Evolutionary conservation across 768 basidiomycete species (phyloP), one percentile per base, ranked within the genome.

Genomic region (Tulasnella sp.): DNA sequence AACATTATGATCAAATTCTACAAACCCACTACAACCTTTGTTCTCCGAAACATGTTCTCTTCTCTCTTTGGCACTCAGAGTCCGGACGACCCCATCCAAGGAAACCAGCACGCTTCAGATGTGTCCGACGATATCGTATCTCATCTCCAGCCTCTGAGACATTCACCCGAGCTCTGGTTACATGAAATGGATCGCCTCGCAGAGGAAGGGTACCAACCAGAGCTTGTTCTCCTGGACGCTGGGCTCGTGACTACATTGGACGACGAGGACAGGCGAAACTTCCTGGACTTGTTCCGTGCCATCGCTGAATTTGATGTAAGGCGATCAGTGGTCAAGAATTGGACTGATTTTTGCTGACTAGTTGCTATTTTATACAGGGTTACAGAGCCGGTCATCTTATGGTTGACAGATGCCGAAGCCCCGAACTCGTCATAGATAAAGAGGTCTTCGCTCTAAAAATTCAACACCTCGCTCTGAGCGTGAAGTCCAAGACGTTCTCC

Each of bases 1-100:
- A 98, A 98, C 69, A 93, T 97, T 71, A 88, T 96, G 84, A 82
- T 99, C 74, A 96, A 94, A 69, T 98, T 98, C 74, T 85, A 82
- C 67, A 89, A 87, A 68, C 80, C 85, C 8, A 78, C 81, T 0
- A 85, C 89, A 0, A 71, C 74, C 45, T 75, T 81, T 65, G 73
- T 89, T 48, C 70, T 90, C 43, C 71, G 75, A 63, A 81, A 79
- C 64, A 71, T 91, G 52, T 79, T 81, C 65, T 68, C 74, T 61
- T 73, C 77, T 49, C 65, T 83, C 60, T 79, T 84, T 71, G 70
- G 70, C 59, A 68, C 63, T 38, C 65, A 68, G 63, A 70, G 67
- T n/a, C 65, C 63, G 42, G 68, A 69, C n/a, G 68, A 65, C 21
- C 52, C 55, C 24, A 41, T 48, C 19, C n/a, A 22, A 22, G 38